These are phyloP conservation scores for Candolleomyces efflorescens DNA, from an alignment of 768 basidiomycete genomes.

Conservation along the genomic window DNA sequence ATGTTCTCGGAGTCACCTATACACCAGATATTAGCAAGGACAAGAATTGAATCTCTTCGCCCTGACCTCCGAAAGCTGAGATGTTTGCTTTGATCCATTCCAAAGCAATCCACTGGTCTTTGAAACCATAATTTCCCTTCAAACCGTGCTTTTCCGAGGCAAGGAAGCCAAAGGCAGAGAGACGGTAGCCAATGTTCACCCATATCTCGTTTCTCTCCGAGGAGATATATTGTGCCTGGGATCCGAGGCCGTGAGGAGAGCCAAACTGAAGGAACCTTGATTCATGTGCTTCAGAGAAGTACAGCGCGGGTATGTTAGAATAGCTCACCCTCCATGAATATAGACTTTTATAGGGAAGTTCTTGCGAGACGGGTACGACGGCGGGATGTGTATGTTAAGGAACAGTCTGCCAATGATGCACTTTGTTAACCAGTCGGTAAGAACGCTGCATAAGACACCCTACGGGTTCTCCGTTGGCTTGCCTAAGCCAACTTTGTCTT, in stretches of 20 bases:
- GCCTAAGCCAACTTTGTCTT: conserved; percentile 64
- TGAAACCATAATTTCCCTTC: conserved; percentile 78
- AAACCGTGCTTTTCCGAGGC: conserved; percentile 59
- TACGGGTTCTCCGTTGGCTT: conserved; percentile 70
- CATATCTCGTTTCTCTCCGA: conserved; percentile 64
- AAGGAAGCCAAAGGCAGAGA: conserved; percentile 75
- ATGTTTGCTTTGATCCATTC: conserved; percentile 72
- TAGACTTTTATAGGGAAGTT: conserved; percentile 67
- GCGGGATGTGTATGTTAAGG: conserved; percentile 61
- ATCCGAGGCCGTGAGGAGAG: conserved; percentile 57
- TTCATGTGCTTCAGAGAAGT: not conserved
- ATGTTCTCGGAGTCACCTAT: conserved; percentile 59
- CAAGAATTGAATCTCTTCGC: not conserved
- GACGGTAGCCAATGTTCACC: conserved; percentile 74
- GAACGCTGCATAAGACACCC: conserved; percentile 11
- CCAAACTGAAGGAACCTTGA: conserved; percentile 74
- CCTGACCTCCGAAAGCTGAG: conserved; percentile 58
- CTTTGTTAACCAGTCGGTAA: not conserved
- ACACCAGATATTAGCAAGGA: not conserved
- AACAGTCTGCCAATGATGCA: conserved; percentile 30
- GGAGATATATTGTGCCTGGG: conserved; percentile 65
- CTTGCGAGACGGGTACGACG: conserved; percentile 38
- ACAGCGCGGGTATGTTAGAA: not conserved
- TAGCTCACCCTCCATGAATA: conserved; percentile 67
- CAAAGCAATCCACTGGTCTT: conserved; percentile 79